Percentiles rank a stretch among this genome's conserved stretches.
Conservation (phyloP, 2,329 filamentous ascomycete genomes). For the Trichoderma sp. region DNA sequence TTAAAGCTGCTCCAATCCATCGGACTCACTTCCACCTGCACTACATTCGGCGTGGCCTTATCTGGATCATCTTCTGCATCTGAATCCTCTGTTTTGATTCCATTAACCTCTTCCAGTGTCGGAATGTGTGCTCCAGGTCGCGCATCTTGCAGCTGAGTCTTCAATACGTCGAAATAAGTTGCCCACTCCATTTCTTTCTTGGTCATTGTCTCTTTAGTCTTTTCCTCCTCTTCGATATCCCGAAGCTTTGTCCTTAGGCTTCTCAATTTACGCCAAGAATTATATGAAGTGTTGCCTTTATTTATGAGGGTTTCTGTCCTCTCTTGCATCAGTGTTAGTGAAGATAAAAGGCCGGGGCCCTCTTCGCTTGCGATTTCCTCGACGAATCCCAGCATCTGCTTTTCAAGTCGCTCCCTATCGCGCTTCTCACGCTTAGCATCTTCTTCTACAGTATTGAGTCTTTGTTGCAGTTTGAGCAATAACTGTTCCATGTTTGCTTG, state of each 20-base stretch:
- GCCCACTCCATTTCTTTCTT: background rate
- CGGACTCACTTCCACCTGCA: background rate
- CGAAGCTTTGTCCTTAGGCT: background rate
- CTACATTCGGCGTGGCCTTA: background rate
- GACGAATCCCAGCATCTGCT: background rate
- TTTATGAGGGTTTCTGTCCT: background rate
- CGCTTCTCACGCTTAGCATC: background rate
- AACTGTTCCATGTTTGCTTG: background rate
- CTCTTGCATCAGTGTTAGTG: background rate
- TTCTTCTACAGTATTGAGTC: background rate
- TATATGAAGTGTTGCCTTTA: background rate
- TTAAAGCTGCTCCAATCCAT: background rate
- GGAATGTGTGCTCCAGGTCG: background rate
- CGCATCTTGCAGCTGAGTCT: background rate
- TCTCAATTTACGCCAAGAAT: background rate
- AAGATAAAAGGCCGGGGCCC: background rate
- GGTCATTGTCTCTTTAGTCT: background rate
- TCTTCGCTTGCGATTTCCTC: background rate
- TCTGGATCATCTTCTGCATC: background rate
- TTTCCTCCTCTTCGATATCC: background rate
- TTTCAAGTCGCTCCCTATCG: background rate
- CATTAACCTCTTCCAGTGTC: background rate
- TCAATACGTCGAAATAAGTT: background rate
- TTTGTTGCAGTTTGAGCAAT: background rate
- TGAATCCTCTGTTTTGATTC: background rate